A percentile compares a stretch with the other conserved stretches of the same genome.
Conservation (phyloP, 192 early-diverging fungal species). For the Obelidium mucronatum region DNA sequence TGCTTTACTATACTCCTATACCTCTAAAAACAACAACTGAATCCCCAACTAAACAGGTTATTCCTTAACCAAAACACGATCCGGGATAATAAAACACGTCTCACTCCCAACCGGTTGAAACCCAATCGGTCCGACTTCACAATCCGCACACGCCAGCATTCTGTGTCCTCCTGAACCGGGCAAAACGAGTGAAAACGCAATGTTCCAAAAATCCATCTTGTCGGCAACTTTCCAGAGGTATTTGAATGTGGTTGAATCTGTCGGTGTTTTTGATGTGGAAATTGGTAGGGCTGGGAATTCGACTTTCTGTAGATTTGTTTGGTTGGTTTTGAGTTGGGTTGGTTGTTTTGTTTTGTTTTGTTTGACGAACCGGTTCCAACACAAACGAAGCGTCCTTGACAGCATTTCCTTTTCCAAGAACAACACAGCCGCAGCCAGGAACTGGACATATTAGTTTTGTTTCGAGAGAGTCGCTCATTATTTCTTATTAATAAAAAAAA, state of each 20-base stretch:
- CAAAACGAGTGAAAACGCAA: constrained; percentile 1
- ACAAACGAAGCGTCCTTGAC: neutral
- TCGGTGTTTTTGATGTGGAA: neutral
- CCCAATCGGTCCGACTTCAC: constrained; percentile 15
- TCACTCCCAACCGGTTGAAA: constrained; percentile 18
- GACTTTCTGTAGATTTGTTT: neutral
- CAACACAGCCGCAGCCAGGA: neutral
- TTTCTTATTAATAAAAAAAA: neutral
- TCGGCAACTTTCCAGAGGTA: constrained; percentile 9
- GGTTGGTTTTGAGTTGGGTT: neutral
- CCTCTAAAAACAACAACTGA: too few relatives aligned
- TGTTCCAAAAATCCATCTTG: constrained; percentile 25
- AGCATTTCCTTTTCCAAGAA: neutral
- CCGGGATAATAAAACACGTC: constrained; percentile 23
- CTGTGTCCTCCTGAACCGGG: constrained; percentile 7
- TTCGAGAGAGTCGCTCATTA: neutral
- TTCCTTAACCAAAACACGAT: constrained; percentile 9
- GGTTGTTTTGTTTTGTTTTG: neutral
- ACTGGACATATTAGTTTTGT: constrained; percentile 9
- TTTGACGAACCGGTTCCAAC: neutral
- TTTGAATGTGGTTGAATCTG: neutral
- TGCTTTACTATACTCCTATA: too few relatives aligned
- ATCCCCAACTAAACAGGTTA: too few relatives aligned
- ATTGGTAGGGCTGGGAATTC: constrained; percentile 9
- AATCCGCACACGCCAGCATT: constrained; percentile 31